Base-by-base conservation (phyloP, 2,329 filamentous ascomycete genomes). In the Venturia effusa region DNA sequence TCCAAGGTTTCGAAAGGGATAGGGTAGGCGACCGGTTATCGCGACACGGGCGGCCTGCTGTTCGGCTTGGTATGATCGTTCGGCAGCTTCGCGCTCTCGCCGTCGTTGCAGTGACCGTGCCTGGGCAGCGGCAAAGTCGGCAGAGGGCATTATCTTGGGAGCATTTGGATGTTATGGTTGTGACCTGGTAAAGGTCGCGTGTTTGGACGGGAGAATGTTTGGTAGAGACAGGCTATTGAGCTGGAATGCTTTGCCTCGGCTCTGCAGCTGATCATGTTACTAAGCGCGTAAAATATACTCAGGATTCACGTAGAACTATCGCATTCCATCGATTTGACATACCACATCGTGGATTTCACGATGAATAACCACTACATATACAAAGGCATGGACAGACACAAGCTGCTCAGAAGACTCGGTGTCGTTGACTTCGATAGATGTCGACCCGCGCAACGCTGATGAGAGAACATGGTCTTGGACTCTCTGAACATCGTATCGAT, bases 71-170 rank as follows among this genome's bases (percentile, higher is more conserved):
- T 80, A 83, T 65, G 84, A 80, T 70, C 83, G 84, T 63, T 82
- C 79, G 72, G 87, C 83, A 67, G 81, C 81, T 75, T 91, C 89
- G 74, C 89, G 88, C 67, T 87, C 86, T 73, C 85, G 84, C 71
- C 91, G 90, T 71, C 92, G 89, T 69, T 89, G 88, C 68, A 88
- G 83, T 66, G 97, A 86, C 74, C 92, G 90, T 78, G 89, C 84
- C 79, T 97, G 92, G 68, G 93, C 93, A 74, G 90, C 88, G 75
- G 89, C 88, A 78, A 97, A 97, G 77, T 89, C 89, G 72, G 82
- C 78, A 64, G 81, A 80, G 68, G 78, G 81, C 81, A 84, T 83
- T 68, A 71, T 74, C 24, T 41, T 8, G 39, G 61, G 17, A 39
- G 62, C 62, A 64, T 64, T 51, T 54, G 40, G 2, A 17, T 34